Base-by-base conservation (phyloP, 352 stramenopile genomes). In the Pythium apleroticum region DNA sequence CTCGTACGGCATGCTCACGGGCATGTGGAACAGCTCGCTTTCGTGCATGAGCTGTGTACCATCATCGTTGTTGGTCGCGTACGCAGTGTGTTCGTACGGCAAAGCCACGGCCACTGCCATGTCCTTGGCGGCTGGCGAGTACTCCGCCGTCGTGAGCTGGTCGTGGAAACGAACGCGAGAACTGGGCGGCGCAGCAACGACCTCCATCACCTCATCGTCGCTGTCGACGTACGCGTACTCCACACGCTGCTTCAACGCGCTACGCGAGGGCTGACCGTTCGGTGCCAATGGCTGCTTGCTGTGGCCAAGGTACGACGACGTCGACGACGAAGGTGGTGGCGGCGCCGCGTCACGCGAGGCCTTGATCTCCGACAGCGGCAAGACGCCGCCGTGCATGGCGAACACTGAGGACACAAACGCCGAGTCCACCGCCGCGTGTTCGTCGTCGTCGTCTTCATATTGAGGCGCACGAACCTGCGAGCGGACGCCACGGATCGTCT, bases 111-210 rank as follows among this genome's bases (percentile, higher is more conserved):
- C 53, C 17, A 61, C 46, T 7, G 64, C 53, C 17, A 61, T 60
- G 33, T 59, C 57, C 33, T 63, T 53, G 0, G 50, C 41, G 4
- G 65, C 50, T 15, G 57, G 64, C 4, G 46, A 57, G 41, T 60
- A 70, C 39, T 12, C 15, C 10, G 20, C 52, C 9, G n/a, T 25
- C 7, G 19, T 46, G 7, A 63, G 57, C 39, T 60, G 31, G 22
- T 68, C 65, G 2, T 66, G 31, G 25, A 76, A 78, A 2, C 72
- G 76, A 24, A 86, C 75, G 35, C 73, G 73, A 15, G 70, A 77
- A 54, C 66, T 80, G 1, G 79, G 77, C 11, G 82, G 84, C 48
- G 75, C 60, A 14, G 74, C 60, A 4, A 78, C 56, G 5, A 65
- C 52, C 15, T 25, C 20, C 39, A 25, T 35, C 22, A 45, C 33